Evolutionary conservation across 345 rosid species (phyloP), one percentile per base, ranked within the genome.

Genomic region (Murraya paniculata): DNA sequence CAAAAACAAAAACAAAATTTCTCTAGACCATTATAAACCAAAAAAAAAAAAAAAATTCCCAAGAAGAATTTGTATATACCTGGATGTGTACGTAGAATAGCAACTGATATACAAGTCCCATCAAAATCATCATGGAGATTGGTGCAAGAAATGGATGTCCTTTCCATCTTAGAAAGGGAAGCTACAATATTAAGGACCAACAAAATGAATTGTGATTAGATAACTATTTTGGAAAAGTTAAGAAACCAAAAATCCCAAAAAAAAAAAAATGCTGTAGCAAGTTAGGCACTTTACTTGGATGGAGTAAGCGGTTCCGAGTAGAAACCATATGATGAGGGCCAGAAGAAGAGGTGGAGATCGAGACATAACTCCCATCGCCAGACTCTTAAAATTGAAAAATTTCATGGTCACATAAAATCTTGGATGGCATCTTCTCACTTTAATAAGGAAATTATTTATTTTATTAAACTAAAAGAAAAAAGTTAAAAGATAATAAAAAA

Each of bases 111-210:
- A 84, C 81, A 21, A 81, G 28, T 11, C 82, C 82, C 67, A 82
- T 78, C 27, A 80, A 80, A 2, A 80, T 72, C 53, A 84, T 16
- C 56, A 86, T 86, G 39, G 77, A 80, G 48, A 14, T 58, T 77
- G 85, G 83, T 2, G 83, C 85, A 22, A 81, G 77, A 79, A 83
- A 53, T 66, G 86, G 66, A 35, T 83, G 67, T 72, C 56, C 83
- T 75, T 83, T 86, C 88, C 86, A 86, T 77, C 88, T 79, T 3
- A 86, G 77, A 22, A 79, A 68, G 4, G 88, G 88, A 74, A 79
- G 81, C 88, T 86, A 31, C 70, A 66, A 41, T 68, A 62, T 50
- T 16, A 21, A 16, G 55, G 6, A 50, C 19, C 5, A 50, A 2
- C 5, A 50, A 50, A 16, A 50, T 14, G 55, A 50, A 50, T 27